These are phyloP conservation scores for Rosa lucieae DNA, from an alignment of 306 rosid genomes.

Conservation along the genomic window DNA sequence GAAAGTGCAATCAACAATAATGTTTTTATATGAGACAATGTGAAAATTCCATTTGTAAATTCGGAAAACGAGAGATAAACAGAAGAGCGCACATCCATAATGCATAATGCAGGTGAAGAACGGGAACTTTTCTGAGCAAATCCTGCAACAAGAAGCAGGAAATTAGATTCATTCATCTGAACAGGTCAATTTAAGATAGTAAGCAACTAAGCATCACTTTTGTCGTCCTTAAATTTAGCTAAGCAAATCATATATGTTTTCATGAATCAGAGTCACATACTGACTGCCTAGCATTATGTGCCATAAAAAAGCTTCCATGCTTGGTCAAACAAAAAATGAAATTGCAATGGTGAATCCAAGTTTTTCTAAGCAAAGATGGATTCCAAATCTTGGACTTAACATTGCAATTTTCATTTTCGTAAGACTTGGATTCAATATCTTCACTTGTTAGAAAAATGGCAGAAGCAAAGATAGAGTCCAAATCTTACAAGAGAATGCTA, in stretches of 20 bases:
- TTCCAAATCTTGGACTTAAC: no score
- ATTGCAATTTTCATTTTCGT: no score
- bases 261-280: neutral
- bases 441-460: neutral
- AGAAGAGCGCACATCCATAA: neutral
- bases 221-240: neutral
- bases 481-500: neutral
- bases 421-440: no score
- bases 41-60: neutral
- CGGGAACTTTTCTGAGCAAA: neutral
- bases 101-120: neutral
- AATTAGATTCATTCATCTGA: neutral
- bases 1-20: constrained; percentile 12
- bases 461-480: neutral
- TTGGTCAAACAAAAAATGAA: neutral
- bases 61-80: neutral
- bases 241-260: neutral
- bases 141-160: constrained; percentile 6
- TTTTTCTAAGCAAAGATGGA: neutral
- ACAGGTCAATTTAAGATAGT: neutral
- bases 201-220: neutral
- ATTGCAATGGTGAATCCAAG: neutral
- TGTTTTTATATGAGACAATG: neutral
- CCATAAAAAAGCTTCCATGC: neutral
- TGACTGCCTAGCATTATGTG: neutral